These are phyloP conservation scores for Coniella vitis DNA, from an alignment of 2,329 filamentous ascomycete genomes.

Conservation along the genomic window DNA sequence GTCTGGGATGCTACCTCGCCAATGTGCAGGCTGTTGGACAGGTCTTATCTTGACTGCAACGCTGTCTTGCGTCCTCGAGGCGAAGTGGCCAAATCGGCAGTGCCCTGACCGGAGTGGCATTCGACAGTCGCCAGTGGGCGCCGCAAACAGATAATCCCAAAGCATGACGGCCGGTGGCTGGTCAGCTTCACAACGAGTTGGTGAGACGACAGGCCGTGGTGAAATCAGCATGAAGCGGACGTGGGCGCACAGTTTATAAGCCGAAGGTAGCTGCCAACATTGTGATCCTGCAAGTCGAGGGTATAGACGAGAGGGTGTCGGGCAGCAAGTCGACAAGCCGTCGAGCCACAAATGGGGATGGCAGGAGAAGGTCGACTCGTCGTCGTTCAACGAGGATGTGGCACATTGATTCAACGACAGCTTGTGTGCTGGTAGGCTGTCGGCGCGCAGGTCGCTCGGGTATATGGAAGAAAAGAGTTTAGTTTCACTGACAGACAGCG, in stretches of 20 bases:
- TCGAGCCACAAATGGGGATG: background rate
- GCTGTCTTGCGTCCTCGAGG: background rate
- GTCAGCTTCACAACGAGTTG: no score
- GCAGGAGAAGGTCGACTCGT: background rate
- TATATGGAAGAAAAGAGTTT: background rate
- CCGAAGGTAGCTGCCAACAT: background rate
- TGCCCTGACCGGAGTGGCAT: background rate
- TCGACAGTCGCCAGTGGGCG: background rate
- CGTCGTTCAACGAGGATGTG: background rate
- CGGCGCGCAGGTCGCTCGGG: background rate
- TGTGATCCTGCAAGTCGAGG: background rate
- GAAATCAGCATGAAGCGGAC: background rate
- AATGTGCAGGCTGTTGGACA: background rate
- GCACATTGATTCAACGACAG: background rate
- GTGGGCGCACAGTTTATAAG: background rate
- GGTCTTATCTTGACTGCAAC: conserved; percentile 4
- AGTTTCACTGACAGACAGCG: background rate
- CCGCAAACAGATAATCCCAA: no score
- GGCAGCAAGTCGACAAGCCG: background rate
- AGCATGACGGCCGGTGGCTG: no score
- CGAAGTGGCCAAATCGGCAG: background rate
- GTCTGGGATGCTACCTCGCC: background rate
- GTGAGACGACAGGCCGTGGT: no score
- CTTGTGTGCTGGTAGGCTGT: background rate
- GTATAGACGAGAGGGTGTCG: background rate